Base-by-base conservation (phyloP, 257 asterid species). In the Penstemon davidsonii region DNA sequence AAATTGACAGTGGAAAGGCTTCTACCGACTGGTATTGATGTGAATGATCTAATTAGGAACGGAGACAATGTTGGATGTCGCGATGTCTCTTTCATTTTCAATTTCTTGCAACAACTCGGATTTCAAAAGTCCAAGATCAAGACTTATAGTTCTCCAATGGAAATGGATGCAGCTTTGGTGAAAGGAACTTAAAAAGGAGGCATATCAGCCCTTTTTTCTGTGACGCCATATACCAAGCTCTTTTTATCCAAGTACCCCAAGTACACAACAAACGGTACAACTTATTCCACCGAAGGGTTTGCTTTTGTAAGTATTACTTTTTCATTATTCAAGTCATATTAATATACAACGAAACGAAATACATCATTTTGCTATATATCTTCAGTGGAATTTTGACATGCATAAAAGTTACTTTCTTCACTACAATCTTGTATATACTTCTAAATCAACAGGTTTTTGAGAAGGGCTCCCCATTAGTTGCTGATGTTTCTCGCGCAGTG, bases 401-500 rank as follows among this genome's bases (percentile, higher is more conserved):
- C 33, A 25, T 25, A 25, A 25, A 25, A 25, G 33, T 25, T 25
- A 25, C 33, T 25, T 53, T 53, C 1, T 15, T 13, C 0, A 6
- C 8, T 25, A 3, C 6, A 53, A 53, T 53, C 60, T 55, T 11
- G 25, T 11, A 19, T 4, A 8, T 40, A 4, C 1, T 59, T 38
- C 8, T 8, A 55, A 39, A 54, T 72, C 70, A 25, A 67, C 79
- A 15, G 86, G 81, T 70, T 46, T 81, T 81, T 46, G 69, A 68
- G 10, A 78, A 47, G 73, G 86, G 81, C 12, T 78, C 83, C 6
- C 81, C 79, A 3, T 19, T 76, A 49, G 84, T 65, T 3, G 67
- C 84, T 6, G 77, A 79, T 0, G 73, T 79, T 36, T 82, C 87
- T 7, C 74, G 81, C 13, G 77, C 80, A 38, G 15, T 79, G 36